phyloP scores from a whole-genome alignment of 371 early-diverging fungal genomes.

The Phascolomyces articulosus region DNA sequence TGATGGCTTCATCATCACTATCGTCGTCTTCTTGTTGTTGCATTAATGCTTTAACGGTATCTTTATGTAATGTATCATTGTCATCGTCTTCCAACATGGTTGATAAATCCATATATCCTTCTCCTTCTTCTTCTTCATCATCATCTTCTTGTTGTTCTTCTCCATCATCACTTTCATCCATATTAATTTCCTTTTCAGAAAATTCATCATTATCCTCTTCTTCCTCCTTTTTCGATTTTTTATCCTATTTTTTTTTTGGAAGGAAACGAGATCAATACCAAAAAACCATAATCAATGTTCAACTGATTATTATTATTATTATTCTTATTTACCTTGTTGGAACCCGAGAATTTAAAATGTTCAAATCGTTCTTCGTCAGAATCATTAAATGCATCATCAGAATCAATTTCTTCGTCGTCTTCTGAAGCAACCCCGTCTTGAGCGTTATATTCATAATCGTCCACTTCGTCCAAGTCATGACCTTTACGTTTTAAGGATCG shows the following conservation, averaged over 20 bases:
- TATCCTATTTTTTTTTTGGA: slow-evolving; percentile 3
- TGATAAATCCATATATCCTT: slow-evolving; percentile 60
- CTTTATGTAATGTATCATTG: slow-evolving; percentile 36
- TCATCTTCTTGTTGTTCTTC: slow-evolving; percentile 53
- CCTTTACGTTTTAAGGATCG: slow-evolving; percentile 55
- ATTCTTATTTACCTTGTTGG: slow-evolving; percentile 24
- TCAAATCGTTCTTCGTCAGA: slow-evolving; percentile 86
- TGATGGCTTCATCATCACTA: slow-evolving; percentile 28
- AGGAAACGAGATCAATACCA: background rate
- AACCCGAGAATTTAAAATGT: slow-evolving; percentile 61
- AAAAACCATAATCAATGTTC: background rate
- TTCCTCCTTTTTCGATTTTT: slow-evolving; percentile 8
- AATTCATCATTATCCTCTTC: slow-evolving; percentile 19
- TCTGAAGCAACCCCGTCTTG: slow-evolving; percentile 72
- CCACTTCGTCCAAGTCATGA: slow-evolving; percentile 73
- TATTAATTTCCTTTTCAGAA: slow-evolving; percentile 41
- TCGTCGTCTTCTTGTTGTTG: slow-evolving; percentile 42
- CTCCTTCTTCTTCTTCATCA: slow-evolving; percentile 56
- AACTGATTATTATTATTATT: background rate
- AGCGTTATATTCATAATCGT: slow-evolving; percentile 74
- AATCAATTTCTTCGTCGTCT: slow-evolving; percentile 94
- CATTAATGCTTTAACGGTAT: slow-evolving; percentile 29
- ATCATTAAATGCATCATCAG: slow-evolving; percentile 88
- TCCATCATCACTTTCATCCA: slow-evolving; percentile 53
- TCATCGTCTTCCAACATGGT: slow-evolving; percentile 55